phyloP scores from a whole-genome alignment of 1,284 basidiomycete genomes.

The Cutaneotrichosporon sp. region DNA sequence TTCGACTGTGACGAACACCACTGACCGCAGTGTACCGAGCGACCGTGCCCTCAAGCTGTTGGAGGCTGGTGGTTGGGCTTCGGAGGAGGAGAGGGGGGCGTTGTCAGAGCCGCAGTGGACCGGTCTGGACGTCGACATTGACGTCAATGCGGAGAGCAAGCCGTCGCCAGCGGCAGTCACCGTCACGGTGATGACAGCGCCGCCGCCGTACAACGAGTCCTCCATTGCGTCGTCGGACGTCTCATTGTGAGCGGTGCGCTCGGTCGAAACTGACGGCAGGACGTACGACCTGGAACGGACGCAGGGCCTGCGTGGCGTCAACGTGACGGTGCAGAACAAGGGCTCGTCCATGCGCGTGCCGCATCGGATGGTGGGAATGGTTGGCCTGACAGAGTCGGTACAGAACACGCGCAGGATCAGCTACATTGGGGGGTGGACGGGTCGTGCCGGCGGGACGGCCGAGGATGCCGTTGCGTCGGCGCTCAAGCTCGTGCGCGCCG shows the following conservation, averaged over 20 bases:
- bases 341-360: background rate
- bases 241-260: constrained; percentile 56
- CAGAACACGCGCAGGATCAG: constrained; percentile 63
- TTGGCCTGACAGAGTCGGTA: constrained; percentile 43
- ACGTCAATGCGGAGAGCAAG: background rate
- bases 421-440: constrained; percentile 69
- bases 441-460: constrained; percentile 63
- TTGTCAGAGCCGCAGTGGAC: background rate
- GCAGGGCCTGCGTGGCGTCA: constrained; percentile 57
- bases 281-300: constrained; percentile 73
- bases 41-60: constrained; percentile 62
- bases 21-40: constrained; percentile 53
- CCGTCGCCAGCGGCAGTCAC: background rate
- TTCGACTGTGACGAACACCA: background rate
- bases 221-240: constrained; percentile 42
- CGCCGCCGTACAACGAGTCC: background rate
- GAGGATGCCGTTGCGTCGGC: constrained; percentile 70
- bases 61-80: constrained; percentile 54
- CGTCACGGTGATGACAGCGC: too few relatives aligned
- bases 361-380: background rate
- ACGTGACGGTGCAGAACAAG: background rate
- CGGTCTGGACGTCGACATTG: background rate
- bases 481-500: constrained; percentile 36
- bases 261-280: constrained; percentile 8
- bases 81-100: constrained; percentile 54